phyloP scores from a whole-genome alignment of 768 basidiomycete species.

The Myochromella boudieri region DNA sequence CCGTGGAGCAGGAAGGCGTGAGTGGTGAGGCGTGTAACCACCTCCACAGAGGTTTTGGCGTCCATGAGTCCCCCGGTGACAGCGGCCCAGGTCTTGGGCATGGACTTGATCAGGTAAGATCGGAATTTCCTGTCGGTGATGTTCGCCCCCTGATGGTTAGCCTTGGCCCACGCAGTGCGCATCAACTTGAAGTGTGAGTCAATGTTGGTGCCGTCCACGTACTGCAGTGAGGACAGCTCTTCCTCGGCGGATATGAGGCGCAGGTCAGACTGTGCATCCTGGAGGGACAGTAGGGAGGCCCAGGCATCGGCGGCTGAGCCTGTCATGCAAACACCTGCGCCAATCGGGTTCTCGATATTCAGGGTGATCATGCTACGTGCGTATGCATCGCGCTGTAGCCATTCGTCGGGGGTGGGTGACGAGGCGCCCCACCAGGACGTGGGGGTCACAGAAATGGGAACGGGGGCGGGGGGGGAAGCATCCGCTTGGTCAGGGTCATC shows the following conservation, averaged over 20 bases:
- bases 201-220: neutral
- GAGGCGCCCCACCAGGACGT: neutral
- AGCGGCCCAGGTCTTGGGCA: neutral
- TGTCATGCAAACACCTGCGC: neutral
- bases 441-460: neutral
- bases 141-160: neutral
- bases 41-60: neutral
- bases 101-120: neutral
- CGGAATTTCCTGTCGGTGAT: neutral
- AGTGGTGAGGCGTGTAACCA: neutral
- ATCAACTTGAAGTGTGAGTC: neutral
- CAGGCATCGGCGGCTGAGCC: neutral
- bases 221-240: neutral
- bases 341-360: neutral
- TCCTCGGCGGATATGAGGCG: slow-evolving; percentile 1
- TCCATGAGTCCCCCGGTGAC: neutral
- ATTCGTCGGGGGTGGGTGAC: neutral
- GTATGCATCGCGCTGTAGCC: neutral
- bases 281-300: neutral
- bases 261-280: neutral
- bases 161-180: neutral
- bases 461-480: neutral
- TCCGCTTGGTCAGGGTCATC: neutral
- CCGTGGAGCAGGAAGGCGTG: neutral
- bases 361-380: neutral